Evolutionary conservation across 1,139 yeast species (phyloP).

Genomic region (Arxiozyma telluris): DNA sequence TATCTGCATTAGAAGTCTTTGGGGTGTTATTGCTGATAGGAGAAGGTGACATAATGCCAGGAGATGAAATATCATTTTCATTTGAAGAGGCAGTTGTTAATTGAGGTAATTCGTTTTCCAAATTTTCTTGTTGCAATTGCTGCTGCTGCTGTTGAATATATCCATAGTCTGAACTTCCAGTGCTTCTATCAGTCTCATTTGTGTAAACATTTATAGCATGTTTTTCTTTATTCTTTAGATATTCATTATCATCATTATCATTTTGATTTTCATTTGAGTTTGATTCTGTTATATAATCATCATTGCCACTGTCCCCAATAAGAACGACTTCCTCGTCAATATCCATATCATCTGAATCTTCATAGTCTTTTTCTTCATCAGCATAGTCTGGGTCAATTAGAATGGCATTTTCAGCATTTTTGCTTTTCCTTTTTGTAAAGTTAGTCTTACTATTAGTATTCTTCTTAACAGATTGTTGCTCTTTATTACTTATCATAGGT

Average conservation of each 20-base stretch:
- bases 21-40: neutral
- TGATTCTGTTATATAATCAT: conserved; percentile 11
- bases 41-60: neutral
- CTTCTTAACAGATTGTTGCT: neutral
- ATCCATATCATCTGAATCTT: conserved; percentile 10
- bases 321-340: conserved; percentile 5
- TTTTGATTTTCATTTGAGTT: conserved; percentile 1
- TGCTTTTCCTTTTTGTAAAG: neutral
- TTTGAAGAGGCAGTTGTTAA: conserved; percentile 2
- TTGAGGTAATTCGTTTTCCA: neutral
- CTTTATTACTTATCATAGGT: neutral
- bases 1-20: neutral
- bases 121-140: neutral
- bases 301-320: conserved; percentile 11
- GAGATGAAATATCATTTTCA: neutral
- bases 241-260: conserved; percentile 4
- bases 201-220: conserved; percentile 18
- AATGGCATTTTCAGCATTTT: neutral
- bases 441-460: neutral
- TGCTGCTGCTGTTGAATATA: conserved; percentile 6
- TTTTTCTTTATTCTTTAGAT: conserved; percentile 11
- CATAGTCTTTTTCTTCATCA: conserved; percentile 8
- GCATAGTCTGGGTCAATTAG: conserved; percentile 10
- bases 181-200: conserved; percentile 25
- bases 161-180: conserved; percentile 15